Conservation (phyloP, 495 filamentous ascomycete species). For the Symbiotaphrina buchneri region DNA sequence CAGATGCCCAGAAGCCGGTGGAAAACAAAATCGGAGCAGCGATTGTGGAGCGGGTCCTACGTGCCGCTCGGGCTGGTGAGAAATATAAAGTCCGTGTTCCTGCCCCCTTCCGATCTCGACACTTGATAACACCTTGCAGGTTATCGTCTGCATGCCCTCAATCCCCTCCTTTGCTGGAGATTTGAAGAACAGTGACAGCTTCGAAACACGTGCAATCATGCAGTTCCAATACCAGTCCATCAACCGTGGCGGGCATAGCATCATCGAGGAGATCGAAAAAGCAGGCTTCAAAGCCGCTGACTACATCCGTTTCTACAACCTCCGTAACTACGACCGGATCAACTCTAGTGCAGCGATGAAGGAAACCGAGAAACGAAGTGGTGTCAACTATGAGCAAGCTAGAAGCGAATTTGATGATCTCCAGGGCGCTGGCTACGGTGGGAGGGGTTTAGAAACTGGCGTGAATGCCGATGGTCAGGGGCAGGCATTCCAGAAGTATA, state of each 20-base stretch:
- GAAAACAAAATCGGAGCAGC: slow-evolving; percentile 3
- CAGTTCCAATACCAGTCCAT: slow-evolving; percentile 84
- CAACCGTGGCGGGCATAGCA: slow-evolving; percentile 69
- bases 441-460: slow-evolving; percentile 3
- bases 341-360: slow-evolving; percentile 43
- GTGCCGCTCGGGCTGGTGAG: slow-evolving; percentile 45
- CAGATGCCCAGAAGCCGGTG: not conserved
- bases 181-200: slow-evolving; percentile 48
- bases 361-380: slow-evolving; percentile 39
- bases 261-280: slow-evolving; percentile 54
- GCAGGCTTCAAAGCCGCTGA: slow-evolving; percentile 49
- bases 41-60: slow-evolving; percentile 8
- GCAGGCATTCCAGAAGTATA: slow-evolving; percentile 37
- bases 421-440: slow-evolving; percentile 5
- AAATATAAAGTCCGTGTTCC: too few species aligned
- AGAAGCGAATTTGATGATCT: slow-evolving; percentile 38
- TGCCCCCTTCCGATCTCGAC: too few species aligned
- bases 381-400: slow-evolving; percentile 53
- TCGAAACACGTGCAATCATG: slow-evolving; percentile 88
- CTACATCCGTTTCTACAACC: slow-evolving; percentile 91
- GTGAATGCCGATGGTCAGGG: too few species aligned
- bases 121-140: too few species aligned
- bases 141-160: slow-evolving; percentile 70
- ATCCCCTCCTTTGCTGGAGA: slow-evolving; percentile 87
- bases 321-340: slow-evolving; percentile 82